Base-by-base conservation (phyloP, 208 protist species). In the Acanthamoeba triangularis region DNA sequence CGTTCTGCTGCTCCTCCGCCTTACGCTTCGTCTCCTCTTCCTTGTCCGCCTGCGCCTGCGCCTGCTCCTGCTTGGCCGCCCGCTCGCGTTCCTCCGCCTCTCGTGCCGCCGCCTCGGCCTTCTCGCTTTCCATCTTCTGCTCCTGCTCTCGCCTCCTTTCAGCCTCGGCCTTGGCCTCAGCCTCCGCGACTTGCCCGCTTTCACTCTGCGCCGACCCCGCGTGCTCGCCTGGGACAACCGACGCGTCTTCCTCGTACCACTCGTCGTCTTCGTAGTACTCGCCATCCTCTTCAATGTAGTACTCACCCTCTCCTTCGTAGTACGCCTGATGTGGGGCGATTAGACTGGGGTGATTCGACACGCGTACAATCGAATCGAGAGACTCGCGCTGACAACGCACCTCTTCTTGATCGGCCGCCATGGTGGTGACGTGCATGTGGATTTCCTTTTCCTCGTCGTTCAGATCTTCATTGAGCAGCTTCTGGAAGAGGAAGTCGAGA, bases 401-500 rank as follows among this genome's bases (percentile, higher is more conserved):
- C 72, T 37, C 35, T 18, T 4, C 18, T 13, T 41, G 16, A n/a
- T 33, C 69, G 3, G 69, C 69, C 18, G n/a, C 78, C 23, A 8
- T 3, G 13, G 49, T 87, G 78, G 49, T 63, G 44, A 87, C 47
- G 47, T 87, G 78, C 41, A 52, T 52, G 33, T 87, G 78, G 5
- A 87, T 87, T 28, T 49, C 37, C 41, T 61, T 52, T 23, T 87
- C 78, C 18, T 52, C 41, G 47, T 87, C 78, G 14, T 87, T 61
- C 8, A 87, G 49, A 6, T 87, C 78, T 33, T 87, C 78, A 16
- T 52, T 63, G 2, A 87, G 78, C 28, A 87, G 25, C 33, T 87
- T 87, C 78, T 87, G 78, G 78, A 87, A 87, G 33, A 87, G 78
- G 49, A 87, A 87, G 78, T 87, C 78, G 5, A 87, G 78, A 87